phyloP scores from a whole-genome alignment of 2,329 filamentous ascomycete genomes.

The Elsinoe ampelina region DNA sequence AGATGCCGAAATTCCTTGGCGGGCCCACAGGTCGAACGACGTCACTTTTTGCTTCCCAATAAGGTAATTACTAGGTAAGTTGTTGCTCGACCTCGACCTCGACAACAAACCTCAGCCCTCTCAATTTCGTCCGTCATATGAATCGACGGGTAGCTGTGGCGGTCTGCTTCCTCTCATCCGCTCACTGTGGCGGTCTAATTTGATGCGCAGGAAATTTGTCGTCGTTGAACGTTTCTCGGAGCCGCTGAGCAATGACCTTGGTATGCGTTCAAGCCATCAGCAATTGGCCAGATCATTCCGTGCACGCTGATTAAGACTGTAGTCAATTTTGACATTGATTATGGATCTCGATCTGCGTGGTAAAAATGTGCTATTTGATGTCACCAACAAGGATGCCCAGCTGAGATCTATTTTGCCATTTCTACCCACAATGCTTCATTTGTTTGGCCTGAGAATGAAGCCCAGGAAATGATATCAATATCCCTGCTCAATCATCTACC shows the following conservation, averaged over 20 bases:
- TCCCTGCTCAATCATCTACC: not conserved
- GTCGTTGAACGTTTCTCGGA: slow-evolving; percentile 6
- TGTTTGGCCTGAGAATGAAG: no score
- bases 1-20: no score
- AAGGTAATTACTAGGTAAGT: no score
- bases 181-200: not conserved
- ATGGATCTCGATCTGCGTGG: not conserved
- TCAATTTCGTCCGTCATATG: not conserved
- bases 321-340: not conserved
- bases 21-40: not conserved
- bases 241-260: not conserved
- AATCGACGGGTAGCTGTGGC: not conserved
- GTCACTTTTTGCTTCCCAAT: no score
- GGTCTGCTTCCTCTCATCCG: not conserved
- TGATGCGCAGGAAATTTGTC: slow-evolving; percentile 2
- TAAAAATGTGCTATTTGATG: no score
- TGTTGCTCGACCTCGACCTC: no score
- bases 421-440: no score
- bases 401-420: no score
- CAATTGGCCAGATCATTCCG: not conserved
- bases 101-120: not conserved
- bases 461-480: not conserved
- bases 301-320: not conserved
- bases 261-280: not conserved
- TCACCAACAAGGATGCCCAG: no score